Conservation (phyloP, 495 filamentous ascomycete species). For the Penicillium taxi region DNA sequence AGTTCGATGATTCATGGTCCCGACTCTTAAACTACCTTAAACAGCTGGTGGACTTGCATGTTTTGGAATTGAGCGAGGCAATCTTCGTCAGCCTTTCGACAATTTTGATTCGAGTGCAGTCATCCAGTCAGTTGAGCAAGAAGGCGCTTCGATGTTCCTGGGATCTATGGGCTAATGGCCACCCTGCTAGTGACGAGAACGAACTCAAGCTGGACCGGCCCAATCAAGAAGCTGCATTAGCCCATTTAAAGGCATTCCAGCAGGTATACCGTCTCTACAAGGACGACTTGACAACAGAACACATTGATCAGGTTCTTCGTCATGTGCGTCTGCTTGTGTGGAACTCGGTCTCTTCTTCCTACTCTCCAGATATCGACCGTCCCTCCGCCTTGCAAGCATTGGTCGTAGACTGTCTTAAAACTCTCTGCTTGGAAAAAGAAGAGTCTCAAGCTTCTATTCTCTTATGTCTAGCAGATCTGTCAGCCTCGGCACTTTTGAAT, state of each 20-base stretch:
- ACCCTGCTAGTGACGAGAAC: slow-evolving; percentile 46
- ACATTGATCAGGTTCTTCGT: slow-evolving; percentile 46
- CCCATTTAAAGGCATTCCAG: slow-evolving; percentile 68
- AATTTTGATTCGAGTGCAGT: slow-evolving; percentile 52
- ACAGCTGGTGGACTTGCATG: slow-evolving; percentile 48
- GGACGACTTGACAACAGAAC: slow-evolving; percentile 48
- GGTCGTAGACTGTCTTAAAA: slow-evolving; percentile 63
- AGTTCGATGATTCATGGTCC: slow-evolving; percentile 58
- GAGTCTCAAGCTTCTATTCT: slow-evolving; percentile 63
- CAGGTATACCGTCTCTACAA: slow-evolving; percentile 77
- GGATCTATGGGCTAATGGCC: slow-evolving; percentile 61
- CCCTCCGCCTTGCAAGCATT: slow-evolving; percentile 69
- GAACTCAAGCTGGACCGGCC: slow-evolving; percentile 37
- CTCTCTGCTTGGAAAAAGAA: slow-evolving; percentile 58
- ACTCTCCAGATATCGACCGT: slow-evolving; percentile 77
- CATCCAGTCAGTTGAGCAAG: slow-evolving; percentile 42
- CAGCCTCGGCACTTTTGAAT: slow-evolving; percentile 52
- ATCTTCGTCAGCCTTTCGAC: slow-evolving; percentile 59
- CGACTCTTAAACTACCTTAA: slow-evolving; percentile 60
- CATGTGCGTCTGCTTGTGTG: slow-evolving; percentile 53
- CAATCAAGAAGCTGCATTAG: slow-evolving; percentile 69
- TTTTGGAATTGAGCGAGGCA: slow-evolving; percentile 63
- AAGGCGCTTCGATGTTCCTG: slow-evolving; percentile 56
- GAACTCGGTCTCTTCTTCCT: slow-evolving; percentile 66
- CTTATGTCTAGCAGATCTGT: slow-evolving; percentile 57